Percentiles rank a stretch among this genome's conserved stretches.
Evolutionary conservation across 2,329 filamentous ascomycete species (phyloP).

Genomic region (Pseudogymnoascus sp.): DNA sequence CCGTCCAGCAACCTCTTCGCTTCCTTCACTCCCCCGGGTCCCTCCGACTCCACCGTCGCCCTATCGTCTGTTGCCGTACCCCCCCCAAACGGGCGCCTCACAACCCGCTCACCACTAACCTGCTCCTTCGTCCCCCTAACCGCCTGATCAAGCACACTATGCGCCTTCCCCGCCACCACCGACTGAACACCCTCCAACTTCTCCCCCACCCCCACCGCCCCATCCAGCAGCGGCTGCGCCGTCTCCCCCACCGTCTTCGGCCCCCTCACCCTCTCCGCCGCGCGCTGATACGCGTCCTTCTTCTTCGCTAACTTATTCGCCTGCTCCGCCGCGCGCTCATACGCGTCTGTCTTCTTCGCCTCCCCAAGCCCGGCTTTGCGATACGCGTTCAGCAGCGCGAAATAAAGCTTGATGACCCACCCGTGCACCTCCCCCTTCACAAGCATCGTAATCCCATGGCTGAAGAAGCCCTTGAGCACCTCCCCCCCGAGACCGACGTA

Average conservation of each 20-base stretch:
- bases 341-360: conserved; percentile 15
- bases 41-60: neutral
- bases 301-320: conserved; percentile 12
- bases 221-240: neutral
- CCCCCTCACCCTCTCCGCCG: conserved; percentile 11
- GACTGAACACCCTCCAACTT: neutral
- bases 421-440: conserved; percentile 73
- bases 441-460: conserved; percentile 80
- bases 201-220: neutral
- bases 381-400: conserved; percentile 48
- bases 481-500: conserved; percentile 74
- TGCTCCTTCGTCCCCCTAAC: neutral
- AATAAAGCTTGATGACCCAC: conserved; percentile 65
- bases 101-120: neutral
- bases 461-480: conserved; percentile 75
- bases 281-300: conserved; percentile 19
- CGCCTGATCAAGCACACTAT: conserved; percentile 11
- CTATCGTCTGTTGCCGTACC: neutral
- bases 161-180: neutral
- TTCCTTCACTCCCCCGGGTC: conserved; percentile 11
- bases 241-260: neutral
- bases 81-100: conserved; percentile 13
- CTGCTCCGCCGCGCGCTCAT: conserved; percentile 14
- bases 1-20: neutral
- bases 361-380: conserved; percentile 34